A percentile compares a stretch with the other conserved stretches of the same genome.
These are phyloP conservation scores for Marasmius sp. DNA, from an alignment of 1,284 basidiomycete genomes.

Conservation along the genomic window DNA sequence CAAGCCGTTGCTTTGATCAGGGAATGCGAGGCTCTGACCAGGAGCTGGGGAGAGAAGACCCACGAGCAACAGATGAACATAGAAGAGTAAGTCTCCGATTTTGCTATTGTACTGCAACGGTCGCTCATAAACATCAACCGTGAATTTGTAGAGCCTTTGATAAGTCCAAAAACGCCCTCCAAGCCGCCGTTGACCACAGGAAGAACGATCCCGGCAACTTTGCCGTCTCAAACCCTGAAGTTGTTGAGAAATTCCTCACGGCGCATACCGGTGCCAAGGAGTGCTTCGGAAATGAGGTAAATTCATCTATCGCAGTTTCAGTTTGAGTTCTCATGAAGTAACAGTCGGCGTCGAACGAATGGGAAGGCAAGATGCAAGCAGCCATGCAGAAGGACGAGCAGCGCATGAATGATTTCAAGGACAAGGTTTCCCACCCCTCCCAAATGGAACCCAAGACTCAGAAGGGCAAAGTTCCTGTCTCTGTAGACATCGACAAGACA, in stretches of 20 bases:
- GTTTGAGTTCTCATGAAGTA: background rate
- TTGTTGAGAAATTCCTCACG: background rate
- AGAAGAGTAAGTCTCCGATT: background rate
- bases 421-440: too few relatives aligned
- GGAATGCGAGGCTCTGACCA: background rate
- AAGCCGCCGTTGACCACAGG: background rate
- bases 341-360: background rate
- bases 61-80: background rate
- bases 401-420: too few relatives aligned
- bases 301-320: background rate
- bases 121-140: background rate
- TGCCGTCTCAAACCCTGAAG: background rate
- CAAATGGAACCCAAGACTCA: too few relatives aligned
- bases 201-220: background rate
- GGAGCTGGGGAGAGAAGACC: background rate
- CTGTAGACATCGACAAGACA: background rate
- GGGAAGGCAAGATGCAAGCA: background rate
- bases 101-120: background rate
- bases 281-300: background rate
- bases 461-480: background rate
- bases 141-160: background rate
- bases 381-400: too few relatives aligned
- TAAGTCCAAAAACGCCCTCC: background rate
- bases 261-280: background rate
- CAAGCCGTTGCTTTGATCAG: background rate